Evolutionary conservation across 768 basidiomycete species (phyloP).

Genomic region (Tephrocybe sp.): DNA sequence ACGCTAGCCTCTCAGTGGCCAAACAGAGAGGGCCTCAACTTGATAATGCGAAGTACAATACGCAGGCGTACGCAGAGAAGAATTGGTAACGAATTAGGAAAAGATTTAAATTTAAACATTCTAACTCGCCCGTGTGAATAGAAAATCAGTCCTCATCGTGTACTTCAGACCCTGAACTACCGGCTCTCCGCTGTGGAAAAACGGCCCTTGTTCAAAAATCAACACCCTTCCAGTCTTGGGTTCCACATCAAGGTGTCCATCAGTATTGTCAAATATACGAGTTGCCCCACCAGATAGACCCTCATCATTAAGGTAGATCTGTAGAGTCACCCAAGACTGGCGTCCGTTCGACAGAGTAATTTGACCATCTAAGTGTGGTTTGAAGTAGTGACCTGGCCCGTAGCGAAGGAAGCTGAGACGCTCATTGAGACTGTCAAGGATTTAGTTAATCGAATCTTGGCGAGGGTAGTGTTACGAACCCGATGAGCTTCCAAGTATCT

Average conservation of each 20-base stretch:
- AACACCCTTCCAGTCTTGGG: slow-evolving; percentile 41
- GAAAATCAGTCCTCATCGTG: slow-evolving; percentile 38
- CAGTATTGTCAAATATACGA: slow-evolving; percentile 27
- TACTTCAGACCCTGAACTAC: slow-evolving; percentile 38
- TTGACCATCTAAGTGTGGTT: slow-evolving; percentile 35
- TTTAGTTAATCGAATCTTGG: not conserved
- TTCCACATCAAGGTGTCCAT: slow-evolving; percentile 34
- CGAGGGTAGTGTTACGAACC: slow-evolving; percentile 19
- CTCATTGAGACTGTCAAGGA: slow-evolving; percentile 33
- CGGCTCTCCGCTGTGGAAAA: slow-evolving; percentile 41
- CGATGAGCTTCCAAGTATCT: slow-evolving; percentile 30
- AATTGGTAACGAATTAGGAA: not conserved
- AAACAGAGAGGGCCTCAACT: too few relatives aligned
- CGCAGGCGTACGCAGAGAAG: not conserved
- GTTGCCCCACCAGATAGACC: slow-evolving; percentile 39
- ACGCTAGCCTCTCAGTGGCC: too few relatives aligned
- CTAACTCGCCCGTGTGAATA: slow-evolving; percentile 23
- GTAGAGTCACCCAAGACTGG: slow-evolving; percentile 38
- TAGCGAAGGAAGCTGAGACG: slow-evolving; percentile 44
- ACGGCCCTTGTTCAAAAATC: slow-evolving; percentile 40
- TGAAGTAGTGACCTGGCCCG: slow-evolving; percentile 41
- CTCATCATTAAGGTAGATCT: slow-evolving; percentile 42
- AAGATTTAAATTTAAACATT: not conserved
- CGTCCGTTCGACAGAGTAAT: slow-evolving; percentile 34
- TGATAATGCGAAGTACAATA: too few relatives aligned